Evolutionary conservation across 83 land plant genomes (phyloP).

Genomic region (Diphasiastrum complanatum): DNA sequence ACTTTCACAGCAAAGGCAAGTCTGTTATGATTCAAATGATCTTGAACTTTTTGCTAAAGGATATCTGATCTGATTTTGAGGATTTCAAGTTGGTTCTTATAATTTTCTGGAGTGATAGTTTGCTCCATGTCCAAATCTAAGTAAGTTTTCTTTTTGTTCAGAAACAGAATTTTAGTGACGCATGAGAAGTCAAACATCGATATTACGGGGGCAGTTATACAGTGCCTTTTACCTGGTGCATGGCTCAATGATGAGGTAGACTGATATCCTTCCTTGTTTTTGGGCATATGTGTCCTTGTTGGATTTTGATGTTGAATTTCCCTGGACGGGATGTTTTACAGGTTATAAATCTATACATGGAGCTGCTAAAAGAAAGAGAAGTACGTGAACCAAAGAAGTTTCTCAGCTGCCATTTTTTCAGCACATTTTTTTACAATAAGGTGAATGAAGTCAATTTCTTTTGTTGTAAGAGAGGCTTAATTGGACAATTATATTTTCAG

Average conservation of each 20-base stretch:
- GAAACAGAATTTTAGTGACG: constrained; percentile 24
- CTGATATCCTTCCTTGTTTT: constrained; percentile 4
- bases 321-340: constrained; percentile 4
- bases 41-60: no score
- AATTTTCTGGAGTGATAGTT: no score
- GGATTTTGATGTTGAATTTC: background rate
- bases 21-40: no score
- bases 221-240: constrained; percentile 29
- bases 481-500: no score
- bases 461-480: no score
- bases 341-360: constrained; percentile 34
- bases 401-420: constrained; percentile 32
- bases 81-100: no score
- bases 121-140: no score
- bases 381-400: constrained; percentile 22
- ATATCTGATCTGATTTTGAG: no score
- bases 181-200: constrained; percentile 27
- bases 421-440: constrained; percentile 35
- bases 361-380: constrained; percentile 32
- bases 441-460: no score
- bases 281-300: background rate
- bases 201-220: constrained; percentile 32
- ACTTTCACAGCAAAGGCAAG: no score
- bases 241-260: constrained; percentile 35
- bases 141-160: no score